phyloP scores from a whole-genome alignment of 179 eudicot species.

The Silene coronaria region DNA sequence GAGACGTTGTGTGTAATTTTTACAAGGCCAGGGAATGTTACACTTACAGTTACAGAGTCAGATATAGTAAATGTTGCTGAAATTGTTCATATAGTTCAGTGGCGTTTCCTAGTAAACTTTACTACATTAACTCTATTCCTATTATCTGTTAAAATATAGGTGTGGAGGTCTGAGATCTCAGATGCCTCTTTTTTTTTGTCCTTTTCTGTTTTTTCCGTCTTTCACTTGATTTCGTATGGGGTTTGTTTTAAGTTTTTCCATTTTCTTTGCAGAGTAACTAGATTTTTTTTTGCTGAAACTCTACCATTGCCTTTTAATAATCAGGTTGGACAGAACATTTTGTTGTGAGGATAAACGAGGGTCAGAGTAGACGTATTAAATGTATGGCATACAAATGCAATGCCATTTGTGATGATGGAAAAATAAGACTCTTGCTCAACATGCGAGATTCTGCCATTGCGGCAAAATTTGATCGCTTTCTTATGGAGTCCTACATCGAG shows the following conservation, averaged over 20 bases:
- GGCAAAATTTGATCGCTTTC: constrained; percentile 56
- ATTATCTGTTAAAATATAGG: not conserved
- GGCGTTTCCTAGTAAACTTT: not conserved
- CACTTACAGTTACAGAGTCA: not conserved
- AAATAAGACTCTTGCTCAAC: constrained; percentile 42
- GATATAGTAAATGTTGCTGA: not conserved
- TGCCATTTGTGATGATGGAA: constrained; percentile 58
- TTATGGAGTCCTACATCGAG: constrained; percentile 64
- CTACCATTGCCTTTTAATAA: not conserved
- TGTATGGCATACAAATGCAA: constrained; percentile 69
- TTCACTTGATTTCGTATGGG: not conserved
- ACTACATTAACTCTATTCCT: not conserved
- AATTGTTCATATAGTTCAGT: not conserved
- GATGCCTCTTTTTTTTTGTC: not conserved
- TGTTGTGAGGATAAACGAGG: constrained; percentile 60
- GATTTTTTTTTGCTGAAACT: not conserved
- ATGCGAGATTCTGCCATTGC: constrained; percentile 42
- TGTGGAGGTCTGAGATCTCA: not conserved
- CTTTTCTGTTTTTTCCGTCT: not conserved
- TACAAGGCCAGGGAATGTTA: not conserved
- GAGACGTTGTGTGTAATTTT: not conserved
- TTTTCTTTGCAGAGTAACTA: not conserved
- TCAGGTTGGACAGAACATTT: constrained; percentile 73
- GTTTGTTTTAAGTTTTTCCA: not conserved
- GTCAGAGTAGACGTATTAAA: constrained; percentile 55